phyloP scores from a whole-genome alignment of 257 asterid genomes.

The Solanum chilense region DNA sequence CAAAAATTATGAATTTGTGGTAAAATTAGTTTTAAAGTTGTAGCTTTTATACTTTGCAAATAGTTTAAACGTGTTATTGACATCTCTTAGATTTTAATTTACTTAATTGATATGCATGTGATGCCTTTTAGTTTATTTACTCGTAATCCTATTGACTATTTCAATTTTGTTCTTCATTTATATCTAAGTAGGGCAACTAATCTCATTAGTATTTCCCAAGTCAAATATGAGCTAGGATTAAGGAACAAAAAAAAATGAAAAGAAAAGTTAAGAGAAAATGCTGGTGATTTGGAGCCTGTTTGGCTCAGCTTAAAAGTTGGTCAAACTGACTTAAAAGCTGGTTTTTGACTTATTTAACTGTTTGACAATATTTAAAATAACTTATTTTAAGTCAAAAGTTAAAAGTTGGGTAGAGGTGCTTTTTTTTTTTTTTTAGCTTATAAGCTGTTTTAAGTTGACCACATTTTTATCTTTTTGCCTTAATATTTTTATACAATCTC shows the following conservation, averaged over 20 bases:
- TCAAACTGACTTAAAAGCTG: no score
- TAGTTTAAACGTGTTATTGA: background rate
- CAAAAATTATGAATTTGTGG: background rate
- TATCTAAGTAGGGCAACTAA: background rate
- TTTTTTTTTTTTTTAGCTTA: no score
- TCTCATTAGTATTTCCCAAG: background rate
- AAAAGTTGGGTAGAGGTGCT: no score
- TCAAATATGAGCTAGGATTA: background rate
- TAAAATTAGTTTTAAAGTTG: no score
- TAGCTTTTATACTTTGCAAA: fast-evolving
- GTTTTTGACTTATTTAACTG: no score
- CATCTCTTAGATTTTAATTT: no score
- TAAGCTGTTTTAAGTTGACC: no score
- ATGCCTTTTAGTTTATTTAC: background rate
- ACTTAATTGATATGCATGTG: background rate
- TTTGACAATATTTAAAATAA: no score
- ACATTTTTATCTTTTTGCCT: no score
- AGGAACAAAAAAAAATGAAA: background rate
- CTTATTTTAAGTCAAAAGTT: no score
- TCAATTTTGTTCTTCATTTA: background rate
- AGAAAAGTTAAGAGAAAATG: background rate
- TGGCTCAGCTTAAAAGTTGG: no score
- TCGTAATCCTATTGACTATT: background rate
- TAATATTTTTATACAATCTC: no score
- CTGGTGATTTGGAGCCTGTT: background rate